Percentiles rank a stretch among this genome's conserved stretches.
These are phyloP conservation scores for Daldinia grandis DNA, from an alignment of 495 filamentous ascomycete species.

Conservation along the genomic window DNA sequence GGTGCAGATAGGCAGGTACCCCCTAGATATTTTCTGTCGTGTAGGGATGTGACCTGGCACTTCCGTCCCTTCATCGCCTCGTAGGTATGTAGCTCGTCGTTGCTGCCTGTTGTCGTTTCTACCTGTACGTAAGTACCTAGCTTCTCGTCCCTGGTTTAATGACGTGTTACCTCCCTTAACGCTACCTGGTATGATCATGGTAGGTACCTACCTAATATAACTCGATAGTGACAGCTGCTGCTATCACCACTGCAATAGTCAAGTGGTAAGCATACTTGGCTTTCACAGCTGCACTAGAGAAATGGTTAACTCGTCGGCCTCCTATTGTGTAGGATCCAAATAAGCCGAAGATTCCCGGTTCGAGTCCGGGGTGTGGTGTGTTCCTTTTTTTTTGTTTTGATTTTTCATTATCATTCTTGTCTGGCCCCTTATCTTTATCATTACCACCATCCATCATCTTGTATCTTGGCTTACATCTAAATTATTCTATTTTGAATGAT, in stretches of 20 bases:
- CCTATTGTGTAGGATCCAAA: conserved; percentile 22
- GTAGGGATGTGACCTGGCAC: conserved; percentile 4
- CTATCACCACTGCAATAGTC: background rate
- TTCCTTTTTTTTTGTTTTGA: conserved; percentile 18
- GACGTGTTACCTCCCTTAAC: background rate
- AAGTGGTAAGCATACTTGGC: conserved; percentile 1
- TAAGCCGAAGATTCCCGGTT: conserved; percentile 42
- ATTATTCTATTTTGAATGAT: background rate
- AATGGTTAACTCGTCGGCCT: conserved; percentile 44
- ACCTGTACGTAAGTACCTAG: no score
- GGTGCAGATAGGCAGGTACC: conserved; percentile 17
- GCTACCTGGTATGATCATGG: background rate
- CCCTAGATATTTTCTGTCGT: conserved; percentile 1
- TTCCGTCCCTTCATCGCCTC: background rate
- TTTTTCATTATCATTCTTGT: background rate
- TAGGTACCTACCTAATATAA: conserved; percentile 19
- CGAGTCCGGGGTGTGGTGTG: conserved; percentile 40
- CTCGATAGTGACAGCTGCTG: background rate
- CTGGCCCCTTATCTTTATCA: background rate
- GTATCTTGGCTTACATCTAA: background rate
- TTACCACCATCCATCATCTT: background rate
- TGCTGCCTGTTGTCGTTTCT: background rate
- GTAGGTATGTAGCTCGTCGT: background rate
- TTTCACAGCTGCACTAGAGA: conserved; percentile 34
- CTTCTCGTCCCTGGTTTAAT: background rate